Percentiles rank a stretch among this genome's conserved stretches.
Evolutionary conservation across 208 protist species (phyloP).

Genomic region (Wallacemonas sp.): DNA sequence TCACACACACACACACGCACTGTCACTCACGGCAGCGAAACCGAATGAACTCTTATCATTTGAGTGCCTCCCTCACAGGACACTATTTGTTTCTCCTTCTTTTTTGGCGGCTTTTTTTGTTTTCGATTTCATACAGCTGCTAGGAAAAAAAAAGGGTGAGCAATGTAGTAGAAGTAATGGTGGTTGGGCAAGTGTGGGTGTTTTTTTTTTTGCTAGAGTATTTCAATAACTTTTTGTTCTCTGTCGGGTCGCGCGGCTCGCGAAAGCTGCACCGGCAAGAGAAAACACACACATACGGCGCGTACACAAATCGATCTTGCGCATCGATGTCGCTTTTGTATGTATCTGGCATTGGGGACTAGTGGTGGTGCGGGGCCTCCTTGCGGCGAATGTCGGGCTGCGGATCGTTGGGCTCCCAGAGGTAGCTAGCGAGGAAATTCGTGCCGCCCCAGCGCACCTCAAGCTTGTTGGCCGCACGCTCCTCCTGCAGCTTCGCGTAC

Average conservation of each 20-base stretch:
- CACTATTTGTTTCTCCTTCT: background rate
- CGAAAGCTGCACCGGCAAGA: background rate
- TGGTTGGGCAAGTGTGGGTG: too few species aligned
- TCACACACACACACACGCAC: too few species aligned
- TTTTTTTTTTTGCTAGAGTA: too few species aligned
- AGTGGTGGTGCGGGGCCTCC: constrained; percentile 55
- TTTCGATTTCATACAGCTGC: background rate
- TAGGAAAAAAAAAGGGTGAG: constrained; percentile 7
- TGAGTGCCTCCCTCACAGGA: too few species aligned
- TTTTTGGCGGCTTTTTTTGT: background rate
- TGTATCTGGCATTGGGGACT: constrained; percentile 13
- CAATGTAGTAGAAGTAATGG: too few species aligned
- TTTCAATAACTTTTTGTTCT: background rate
- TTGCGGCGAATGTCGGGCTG: constrained; percentile 87
- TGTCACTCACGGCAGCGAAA: too few species aligned
- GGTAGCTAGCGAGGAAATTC: constrained; percentile 89
- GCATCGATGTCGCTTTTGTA: too few species aligned
- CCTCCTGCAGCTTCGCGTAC: constrained; percentile 80
- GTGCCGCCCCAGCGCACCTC: constrained; percentile 86
- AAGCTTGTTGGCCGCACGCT: constrained; percentile 84
- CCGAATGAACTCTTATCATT: too few species aligned
- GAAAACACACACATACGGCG: too few species aligned
- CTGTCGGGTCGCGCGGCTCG: too few species aligned
- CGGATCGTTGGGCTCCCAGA: constrained; percentile 88
- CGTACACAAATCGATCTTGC: too few species aligned